Conservation (phyloP, 2,329 filamentous ascomycete genomes). For the Pseudocercospora macadamiae region DNA sequence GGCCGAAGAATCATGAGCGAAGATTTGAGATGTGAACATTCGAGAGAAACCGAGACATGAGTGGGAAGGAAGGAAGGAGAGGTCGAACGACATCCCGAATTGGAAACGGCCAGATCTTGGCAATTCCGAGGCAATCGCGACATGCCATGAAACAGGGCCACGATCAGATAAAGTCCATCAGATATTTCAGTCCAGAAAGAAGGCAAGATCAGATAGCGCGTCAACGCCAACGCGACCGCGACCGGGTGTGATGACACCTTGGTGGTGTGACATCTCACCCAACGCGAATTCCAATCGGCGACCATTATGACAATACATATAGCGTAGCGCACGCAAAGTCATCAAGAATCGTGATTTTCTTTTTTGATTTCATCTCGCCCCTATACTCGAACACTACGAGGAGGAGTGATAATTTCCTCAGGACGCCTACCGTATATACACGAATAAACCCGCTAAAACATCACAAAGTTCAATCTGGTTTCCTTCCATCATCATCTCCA, state of each 20-base stretch:
- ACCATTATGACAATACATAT: neutral
- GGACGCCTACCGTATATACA: neutral
- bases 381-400: neutral
- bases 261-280: conserved; percentile 13
- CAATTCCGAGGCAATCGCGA: too few species aligned
- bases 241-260: neutral
- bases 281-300: neutral
- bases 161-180: too few species aligned
- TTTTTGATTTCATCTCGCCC: neutral
- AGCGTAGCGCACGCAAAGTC: neutral
- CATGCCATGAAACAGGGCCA: too few species aligned
- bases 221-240: neutral
- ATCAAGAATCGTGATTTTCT: neutral
- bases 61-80: too few species aligned
- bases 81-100: too few species aligned
- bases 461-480: conserved; percentile 8
- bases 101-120: too few species aligned
- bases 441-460: conserved; percentile 11
- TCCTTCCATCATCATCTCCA: neutral
- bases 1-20: too few species aligned
- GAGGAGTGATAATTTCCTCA: too few species aligned
- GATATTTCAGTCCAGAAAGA: too few species aligned
- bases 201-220: neutral
- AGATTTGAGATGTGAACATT: too few species aligned
- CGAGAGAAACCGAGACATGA: too few species aligned